phyloP scores from a whole-genome alignment of 139 green algal species.

The Tetraselmis striata region DNA sequence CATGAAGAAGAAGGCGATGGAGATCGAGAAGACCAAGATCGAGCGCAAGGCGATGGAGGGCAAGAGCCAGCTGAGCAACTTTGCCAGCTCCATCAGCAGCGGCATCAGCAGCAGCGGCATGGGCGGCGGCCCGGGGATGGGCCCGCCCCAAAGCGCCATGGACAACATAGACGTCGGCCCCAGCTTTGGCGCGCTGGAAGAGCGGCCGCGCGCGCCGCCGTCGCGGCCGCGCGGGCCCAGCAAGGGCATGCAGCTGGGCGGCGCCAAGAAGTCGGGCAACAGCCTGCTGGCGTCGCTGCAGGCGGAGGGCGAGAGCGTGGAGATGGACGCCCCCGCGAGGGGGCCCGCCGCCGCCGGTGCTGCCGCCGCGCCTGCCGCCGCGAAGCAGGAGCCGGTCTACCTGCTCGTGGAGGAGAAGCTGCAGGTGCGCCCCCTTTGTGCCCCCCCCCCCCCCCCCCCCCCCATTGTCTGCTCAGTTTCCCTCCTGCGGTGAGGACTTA shows the following conservation, averaged over 20 bases:
- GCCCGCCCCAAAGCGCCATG: background rate
- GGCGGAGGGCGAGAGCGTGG: conserved; percentile 41
- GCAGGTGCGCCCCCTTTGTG: no score
- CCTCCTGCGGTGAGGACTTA: no score
- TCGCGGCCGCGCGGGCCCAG: conserved; percentile 1
- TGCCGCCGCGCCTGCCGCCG: background rate
- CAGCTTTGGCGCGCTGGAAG: conserved; percentile 3
- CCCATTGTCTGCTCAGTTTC: no score
- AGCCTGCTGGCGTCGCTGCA: conserved; percentile 52
- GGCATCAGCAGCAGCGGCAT: conserved; percentile 28
- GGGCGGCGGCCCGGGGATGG: conserved; percentile 21
- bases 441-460: no score
- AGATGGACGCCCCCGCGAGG: conserved; percentile 15
- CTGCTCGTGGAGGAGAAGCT: conserved; percentile 79
- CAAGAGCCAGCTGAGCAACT: conserved; percentile 6
- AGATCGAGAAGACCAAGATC: conserved; percentile 93
- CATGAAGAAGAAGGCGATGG: conserved; percentile 90
- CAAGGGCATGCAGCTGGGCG: conserved; percentile 73
- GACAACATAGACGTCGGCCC: background rate
- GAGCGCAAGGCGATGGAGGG: conserved; percentile 34
- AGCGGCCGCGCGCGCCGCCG: no score
- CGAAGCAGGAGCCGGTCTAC: conserved; percentile 38
- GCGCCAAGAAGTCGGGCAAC: conserved; percentile 68
- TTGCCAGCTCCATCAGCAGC: conserved; percentile 22
- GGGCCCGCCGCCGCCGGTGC: background rate